Evolutionary conservation across 345 rosid species (phyloP).

Genomic region (Combretum micranthum): DNA sequence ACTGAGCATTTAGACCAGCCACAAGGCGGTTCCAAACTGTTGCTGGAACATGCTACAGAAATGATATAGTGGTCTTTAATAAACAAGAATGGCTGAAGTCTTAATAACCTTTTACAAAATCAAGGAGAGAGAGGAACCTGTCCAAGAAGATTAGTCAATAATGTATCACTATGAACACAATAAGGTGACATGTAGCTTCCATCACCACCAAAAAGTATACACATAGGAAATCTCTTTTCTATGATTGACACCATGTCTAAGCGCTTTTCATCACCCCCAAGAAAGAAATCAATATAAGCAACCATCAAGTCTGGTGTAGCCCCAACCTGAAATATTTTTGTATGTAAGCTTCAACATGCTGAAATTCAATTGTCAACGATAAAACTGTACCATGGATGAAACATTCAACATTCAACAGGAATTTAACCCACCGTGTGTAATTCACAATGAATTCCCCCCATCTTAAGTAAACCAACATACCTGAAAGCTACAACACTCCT

Average conservation of each 20-base stretch:
- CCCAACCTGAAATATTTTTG: constrained; percentile 59
- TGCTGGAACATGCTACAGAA: constrained; percentile 71
- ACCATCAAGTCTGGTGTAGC: constrained; percentile 95
- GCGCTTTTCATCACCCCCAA: constrained; percentile 98
- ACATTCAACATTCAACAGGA: no score
- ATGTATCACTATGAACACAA: constrained; percentile 66
- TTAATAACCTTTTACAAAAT: constrained; percentile 2
- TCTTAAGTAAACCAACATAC: no score
- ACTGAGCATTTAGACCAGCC: constrained; percentile 90
- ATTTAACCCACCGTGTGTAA: no score
- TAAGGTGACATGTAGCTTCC: constrained; percentile 99
- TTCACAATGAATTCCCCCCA: no score
- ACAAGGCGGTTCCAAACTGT: constrained; percentile 93
- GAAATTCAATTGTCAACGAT: no score
- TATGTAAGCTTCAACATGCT: neutral
- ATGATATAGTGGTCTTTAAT: constrained; percentile 6
- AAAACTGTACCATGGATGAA: no score
- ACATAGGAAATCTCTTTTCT: constrained; percentile 91
- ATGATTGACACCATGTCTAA: constrained; percentile 83
- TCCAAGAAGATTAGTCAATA: constrained; percentile 85
- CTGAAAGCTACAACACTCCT: no score
- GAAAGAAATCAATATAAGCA: constrained; percentile 87
- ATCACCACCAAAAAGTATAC: constrained; percentile 90
- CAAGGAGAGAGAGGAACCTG: constrained; percentile 43
- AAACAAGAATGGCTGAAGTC: constrained; percentile 9